phyloP scores from a whole-genome alignment of 352 stramenopile species.

The Saprolegnia parasitica region DNA sequence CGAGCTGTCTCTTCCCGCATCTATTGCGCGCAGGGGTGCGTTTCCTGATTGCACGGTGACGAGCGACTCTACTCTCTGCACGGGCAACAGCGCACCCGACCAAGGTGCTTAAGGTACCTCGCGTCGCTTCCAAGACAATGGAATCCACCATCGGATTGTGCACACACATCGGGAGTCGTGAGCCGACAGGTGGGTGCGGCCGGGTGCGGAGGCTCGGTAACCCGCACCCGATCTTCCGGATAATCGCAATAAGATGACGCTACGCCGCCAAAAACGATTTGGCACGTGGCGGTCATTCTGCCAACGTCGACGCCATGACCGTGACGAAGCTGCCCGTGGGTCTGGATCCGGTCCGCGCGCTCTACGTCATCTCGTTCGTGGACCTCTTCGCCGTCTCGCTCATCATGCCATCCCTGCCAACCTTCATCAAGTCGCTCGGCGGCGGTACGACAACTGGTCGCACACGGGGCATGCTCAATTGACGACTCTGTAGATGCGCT shows the following conservation, averaged over 20 bases:
- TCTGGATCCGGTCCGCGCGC: conserved; percentile 31
- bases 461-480: neutral
- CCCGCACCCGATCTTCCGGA: too few relatives aligned
- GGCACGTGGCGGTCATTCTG: neutral
- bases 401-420: conserved; percentile 75
- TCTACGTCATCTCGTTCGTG: conserved; percentile 73
- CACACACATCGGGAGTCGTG: too few relatives aligned
- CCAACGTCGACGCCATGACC: neutral
- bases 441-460: conserved; percentile 32
- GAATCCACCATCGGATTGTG: too few relatives aligned
- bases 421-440: conserved; percentile 73
- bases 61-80: too few relatives aligned
- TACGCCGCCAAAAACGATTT: neutral
- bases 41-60: too few relatives aligned
- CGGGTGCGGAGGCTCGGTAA: too few relatives aligned
- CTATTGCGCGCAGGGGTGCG: too few relatives aligned
- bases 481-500: conserved; percentile 39
- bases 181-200: too few relatives aligned
- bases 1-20: too few relatives aligned
- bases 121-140: too few relatives aligned
- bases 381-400: conserved; percentile 76
- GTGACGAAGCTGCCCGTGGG: neutral
- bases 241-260: neutral
- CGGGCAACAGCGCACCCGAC: too few relatives aligned
- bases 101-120: too few relatives aligned